A percentile compares a stretch with the other conserved stretches of the same genome.
Evolutionary conservation across 768 basidiomycete genomes (phyloP).

Genomic region (Galerina marginata): DNA sequence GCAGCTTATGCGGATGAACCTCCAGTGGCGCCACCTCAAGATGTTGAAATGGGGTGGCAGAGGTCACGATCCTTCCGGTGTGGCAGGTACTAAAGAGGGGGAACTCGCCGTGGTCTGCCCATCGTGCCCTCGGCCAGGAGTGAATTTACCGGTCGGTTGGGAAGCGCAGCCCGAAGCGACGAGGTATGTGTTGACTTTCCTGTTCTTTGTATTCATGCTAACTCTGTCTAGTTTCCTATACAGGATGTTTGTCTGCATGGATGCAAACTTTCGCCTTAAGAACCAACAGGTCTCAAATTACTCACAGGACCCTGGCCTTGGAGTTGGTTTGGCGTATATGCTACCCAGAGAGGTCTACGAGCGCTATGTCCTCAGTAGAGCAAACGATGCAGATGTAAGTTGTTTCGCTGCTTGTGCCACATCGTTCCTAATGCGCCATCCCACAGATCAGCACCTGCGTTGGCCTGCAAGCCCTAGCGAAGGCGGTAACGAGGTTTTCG

Average conservation of each 20-base stretch:
- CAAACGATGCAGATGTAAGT: constrained; percentile 12
- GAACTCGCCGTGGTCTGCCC: constrained; percentile 4
- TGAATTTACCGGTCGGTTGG: constrained; percentile 6
- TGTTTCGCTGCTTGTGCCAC: neutral
- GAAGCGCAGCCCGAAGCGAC: neutral
- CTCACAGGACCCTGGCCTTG: constrained; percentile 7
- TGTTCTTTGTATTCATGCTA: neutral
- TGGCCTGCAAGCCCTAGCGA: constrained; percentile 29
- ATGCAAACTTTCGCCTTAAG: neutral
- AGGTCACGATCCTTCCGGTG: constrained; percentile 5
- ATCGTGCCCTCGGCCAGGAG: constrained; percentile 3
- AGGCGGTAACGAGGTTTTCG: constrained; percentile 27
- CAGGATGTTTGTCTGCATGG: neutral
- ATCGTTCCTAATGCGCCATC: neutral
- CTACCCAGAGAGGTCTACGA: neutral
- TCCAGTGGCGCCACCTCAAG: constrained; percentile 9
- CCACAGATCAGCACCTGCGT: constrained; percentile 32
- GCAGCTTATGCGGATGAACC: neutral
- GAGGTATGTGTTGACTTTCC: neutral
- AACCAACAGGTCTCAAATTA: constrained; percentile 9
- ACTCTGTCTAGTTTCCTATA: neutral
- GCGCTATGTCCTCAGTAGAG: neutral
- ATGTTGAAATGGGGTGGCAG: constrained; percentile 6
- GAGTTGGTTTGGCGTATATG: constrained; percentile 4
- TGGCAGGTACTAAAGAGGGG: neutral